These are phyloP conservation scores for Xylaria polymorpha DNA, from an alignment of 2,329 filamentous ascomycete species.

Conservation along the genomic window DNA sequence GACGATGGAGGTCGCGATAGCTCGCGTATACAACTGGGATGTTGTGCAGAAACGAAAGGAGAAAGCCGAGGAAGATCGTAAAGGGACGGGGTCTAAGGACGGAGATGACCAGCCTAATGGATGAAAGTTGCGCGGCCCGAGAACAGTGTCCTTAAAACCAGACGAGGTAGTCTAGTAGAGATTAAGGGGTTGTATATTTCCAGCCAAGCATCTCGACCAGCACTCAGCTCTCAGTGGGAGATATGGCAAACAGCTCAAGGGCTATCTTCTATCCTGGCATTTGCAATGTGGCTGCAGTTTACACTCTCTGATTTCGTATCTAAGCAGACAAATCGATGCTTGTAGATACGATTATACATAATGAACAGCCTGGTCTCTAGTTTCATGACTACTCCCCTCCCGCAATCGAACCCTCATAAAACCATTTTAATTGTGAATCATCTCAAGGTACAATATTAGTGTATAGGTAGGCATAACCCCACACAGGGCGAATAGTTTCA, in stretches of 20 bases:
- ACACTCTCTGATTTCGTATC: neutral
- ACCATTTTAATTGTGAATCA: neutral
- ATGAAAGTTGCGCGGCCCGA: constrained; percentile 35
- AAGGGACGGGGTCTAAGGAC: constrained; percentile 55
- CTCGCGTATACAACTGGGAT: constrained; percentile 99
- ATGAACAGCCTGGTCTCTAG: neutral
- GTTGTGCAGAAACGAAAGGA: constrained; percentile 95
- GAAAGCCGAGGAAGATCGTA: constrained; percentile 71
- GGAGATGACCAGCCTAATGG: constrained; percentile 54
- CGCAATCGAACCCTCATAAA: neutral
- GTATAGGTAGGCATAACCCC: no score
- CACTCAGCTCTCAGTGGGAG: neutral
- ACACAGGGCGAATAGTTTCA: constrained; percentile 14
- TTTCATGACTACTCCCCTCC: neutral
- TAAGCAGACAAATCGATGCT: neutral
- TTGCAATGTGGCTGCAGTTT: neutral
- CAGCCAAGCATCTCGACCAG: constrained; percentile 12
- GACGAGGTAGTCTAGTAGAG: constrained; percentile 13
- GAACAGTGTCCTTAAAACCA: constrained; percentile 18
- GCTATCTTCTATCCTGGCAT: no score
- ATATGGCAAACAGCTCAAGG: neutral
- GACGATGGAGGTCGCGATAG: constrained; percentile 97
- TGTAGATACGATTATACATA: neutral
- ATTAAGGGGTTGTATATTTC: constrained; percentile 26
- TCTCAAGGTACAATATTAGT: neutral